These are phyloP conservation scores for Verticillium klebahnii DNA, from an alignment of 2,329 filamentous ascomycete species.

Conservation along the genomic window DNA sequence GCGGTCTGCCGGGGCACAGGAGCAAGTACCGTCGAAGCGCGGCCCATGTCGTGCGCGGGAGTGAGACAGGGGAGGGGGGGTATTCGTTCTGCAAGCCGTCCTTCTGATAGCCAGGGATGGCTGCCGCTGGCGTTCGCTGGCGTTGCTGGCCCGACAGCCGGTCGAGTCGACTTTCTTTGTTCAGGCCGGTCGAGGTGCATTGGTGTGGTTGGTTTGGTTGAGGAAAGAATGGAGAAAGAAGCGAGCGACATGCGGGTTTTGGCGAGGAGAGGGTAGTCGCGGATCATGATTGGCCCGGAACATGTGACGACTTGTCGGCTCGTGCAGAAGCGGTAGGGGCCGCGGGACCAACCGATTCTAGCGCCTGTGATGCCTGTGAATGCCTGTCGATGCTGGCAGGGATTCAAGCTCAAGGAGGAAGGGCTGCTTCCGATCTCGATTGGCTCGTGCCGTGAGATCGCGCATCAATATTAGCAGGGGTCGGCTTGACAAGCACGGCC, in stretches of 20 bases:
- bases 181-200: not conserved
- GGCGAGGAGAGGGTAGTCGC: not conserved
- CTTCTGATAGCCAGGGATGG: not conserved
- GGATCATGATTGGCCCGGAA: conserved; percentile 28
- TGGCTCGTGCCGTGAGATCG: conserved; percentile 28
- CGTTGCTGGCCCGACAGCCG: not conserved
- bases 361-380: conserved; percentile 21
- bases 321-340: conserved; percentile 40
- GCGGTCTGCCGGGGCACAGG: conserved; percentile 3
- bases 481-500: conserved; percentile 12
- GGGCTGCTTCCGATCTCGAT: conserved; percentile 32
- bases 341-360: conserved; percentile 41
- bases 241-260: not conserved
- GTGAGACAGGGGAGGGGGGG: not conserved
- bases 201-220: not conserved
- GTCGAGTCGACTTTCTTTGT: not conserved
- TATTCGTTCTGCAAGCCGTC: not conserved
- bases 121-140: not conserved
- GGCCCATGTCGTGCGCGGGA: conserved; percentile 10
- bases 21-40: conserved; percentile 8
- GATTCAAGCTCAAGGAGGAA: conserved; percentile 15
- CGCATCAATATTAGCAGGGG: conserved; percentile 21
- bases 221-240: not conserved
- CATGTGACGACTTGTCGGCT: conserved; percentile 39
- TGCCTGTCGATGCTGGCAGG: conserved; percentile 13